These are phyloP conservation scores for Gautieria morchelliformis DNA, from an alignment of 768 basidiomycete genomes.

Conservation along the genomic window DNA sequence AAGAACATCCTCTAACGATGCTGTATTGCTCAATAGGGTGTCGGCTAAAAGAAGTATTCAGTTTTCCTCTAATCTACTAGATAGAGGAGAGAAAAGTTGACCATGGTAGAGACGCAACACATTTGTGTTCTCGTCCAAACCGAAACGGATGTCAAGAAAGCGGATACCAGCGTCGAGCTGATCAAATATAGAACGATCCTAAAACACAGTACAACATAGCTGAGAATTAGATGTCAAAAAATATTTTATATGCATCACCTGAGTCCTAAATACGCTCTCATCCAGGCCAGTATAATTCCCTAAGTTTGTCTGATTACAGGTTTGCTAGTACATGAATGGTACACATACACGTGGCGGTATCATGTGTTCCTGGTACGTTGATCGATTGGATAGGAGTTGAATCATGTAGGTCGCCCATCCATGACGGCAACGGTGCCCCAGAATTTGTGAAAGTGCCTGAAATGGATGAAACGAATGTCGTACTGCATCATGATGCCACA, in stretches of 20 bases:
- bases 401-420: conserved; percentile 38
- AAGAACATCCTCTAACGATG: conserved; percentile 39
- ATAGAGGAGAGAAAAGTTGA: background rate
- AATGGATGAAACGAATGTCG: background rate
- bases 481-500: background rate
- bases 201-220: background rate
- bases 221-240: background rate
- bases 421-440: conserved; percentile 10
- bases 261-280: background rate
- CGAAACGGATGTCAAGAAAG: conserved; percentile 15
- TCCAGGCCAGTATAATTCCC: conserved; percentile 10
- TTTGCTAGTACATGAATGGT: background rate
- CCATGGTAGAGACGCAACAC: conserved; percentile 14
- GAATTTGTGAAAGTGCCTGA: conserved; percentile 2
- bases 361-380: conserved; percentile 46
- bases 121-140: conserved; percentile 7
- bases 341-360: conserved; percentile 29
- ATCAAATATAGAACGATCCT: conserved; percentile 13
- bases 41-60: conserved; percentile 1
- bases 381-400: conserved; percentile 34
- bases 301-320: background rate
- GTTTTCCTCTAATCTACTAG: background rate
- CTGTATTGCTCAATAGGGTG: conserved; percentile 35
- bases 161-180: conserved; percentile 16
- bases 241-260: background rate